Evolutionary conservation across 768 basidiomycete genomes (phyloP).

Genomic region (Tylopilus sp.): DNA sequence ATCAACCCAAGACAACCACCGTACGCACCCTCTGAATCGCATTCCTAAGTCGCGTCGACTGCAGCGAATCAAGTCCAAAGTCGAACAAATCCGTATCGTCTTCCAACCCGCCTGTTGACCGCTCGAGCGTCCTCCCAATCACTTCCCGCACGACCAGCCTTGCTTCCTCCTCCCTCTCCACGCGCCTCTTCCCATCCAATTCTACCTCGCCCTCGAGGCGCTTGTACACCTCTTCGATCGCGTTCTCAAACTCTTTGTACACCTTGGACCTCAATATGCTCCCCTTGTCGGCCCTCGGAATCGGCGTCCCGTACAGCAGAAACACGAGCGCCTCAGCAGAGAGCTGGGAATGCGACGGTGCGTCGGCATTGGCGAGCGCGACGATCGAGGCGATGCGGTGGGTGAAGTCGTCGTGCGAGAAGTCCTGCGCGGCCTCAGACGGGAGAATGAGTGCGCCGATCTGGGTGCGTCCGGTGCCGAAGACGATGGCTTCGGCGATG

Average conservation of each 20-base stretch:
- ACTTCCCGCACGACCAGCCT: constrained; percentile 9
- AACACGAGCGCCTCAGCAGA: constrained; percentile 48
- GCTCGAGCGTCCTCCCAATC: constrained; percentile 22
- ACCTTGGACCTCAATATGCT: constrained; percentile 46
- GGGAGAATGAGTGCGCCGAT: constrained; percentile 50
- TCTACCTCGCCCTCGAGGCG: constrained; percentile 42
- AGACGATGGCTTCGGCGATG: constrained; percentile 51
- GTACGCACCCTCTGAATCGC: constrained; percentile 37
- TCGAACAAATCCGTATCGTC: constrained; percentile 41
- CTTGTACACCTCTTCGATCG: constrained; percentile 40
- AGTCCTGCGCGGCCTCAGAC: constrained; percentile 34
- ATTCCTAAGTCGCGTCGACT: constrained; percentile 51
- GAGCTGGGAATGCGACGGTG: constrained; percentile 52
- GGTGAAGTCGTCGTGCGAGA: constrained; percentile 26
- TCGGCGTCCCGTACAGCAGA: constrained; percentile 43
- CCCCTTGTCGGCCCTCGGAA: constrained; percentile 52
- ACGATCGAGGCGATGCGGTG: constrained; percentile 41
- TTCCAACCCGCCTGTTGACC: constrained; percentile 11
- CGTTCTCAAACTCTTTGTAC: constrained; percentile 46
- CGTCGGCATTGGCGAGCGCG: constrained; percentile 46
- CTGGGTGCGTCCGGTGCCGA: constrained; percentile 47
- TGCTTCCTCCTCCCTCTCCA: constrained; percentile 12
- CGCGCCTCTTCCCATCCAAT: constrained; percentile 16
- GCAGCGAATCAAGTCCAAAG: constrained; percentile 53
- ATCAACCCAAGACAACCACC: not conserved